A percentile compares a stretch with the other conserved stretches of the same genome.
Conservation (phyloP, 1,139 yeast genomes). For the Protomyces inundatus region DNA sequence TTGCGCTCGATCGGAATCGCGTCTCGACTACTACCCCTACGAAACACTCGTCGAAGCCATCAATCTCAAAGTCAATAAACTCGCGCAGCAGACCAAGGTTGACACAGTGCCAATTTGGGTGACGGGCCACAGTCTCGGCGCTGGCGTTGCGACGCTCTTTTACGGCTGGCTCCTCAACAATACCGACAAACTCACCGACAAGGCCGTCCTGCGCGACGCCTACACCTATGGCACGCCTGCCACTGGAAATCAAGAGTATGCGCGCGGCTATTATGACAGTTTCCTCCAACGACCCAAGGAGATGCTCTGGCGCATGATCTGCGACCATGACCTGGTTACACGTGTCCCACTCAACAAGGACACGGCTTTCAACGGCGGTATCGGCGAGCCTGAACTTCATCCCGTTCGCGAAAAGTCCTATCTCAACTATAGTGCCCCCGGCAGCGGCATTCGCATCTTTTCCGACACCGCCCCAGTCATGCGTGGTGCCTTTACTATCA, state of each 20-base stretch:
- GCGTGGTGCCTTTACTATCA: neutral
- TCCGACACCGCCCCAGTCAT: neutral
- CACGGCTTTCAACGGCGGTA: neutral
- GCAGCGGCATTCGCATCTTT: neutral
- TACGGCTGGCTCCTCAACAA: neutral
- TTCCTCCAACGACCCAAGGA: neutral
- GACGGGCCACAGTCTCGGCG: slow-evolving; percentile 26
- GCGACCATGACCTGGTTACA: slow-evolving; percentile 14
- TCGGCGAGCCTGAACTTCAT: neutral
- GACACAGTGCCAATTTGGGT: slow-evolving; percentile 10
- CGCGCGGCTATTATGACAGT: neutral
- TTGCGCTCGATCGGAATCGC: neutral
- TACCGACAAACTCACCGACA: neutral
- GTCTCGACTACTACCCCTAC: slow-evolving; percentile 4
- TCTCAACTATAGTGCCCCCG: neutral
- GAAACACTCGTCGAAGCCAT: slow-evolving; percentile 6
- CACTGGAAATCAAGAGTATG: slow-evolving; percentile 7
- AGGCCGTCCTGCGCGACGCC: neutral
- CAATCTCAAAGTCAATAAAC: neutral
- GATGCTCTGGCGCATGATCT: slow-evolving; percentile 18
- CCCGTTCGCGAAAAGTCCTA: neutral
- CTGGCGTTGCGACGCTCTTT: slow-evolving; percentile 16
- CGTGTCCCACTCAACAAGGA: slow-evolving; percentile 11
- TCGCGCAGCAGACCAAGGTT: neutral
- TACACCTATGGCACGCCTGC: slow-evolving; percentile 22